phyloP scores from a whole-genome alignment of 1,139 yeast species.

The Candida neerlandica region DNA sequence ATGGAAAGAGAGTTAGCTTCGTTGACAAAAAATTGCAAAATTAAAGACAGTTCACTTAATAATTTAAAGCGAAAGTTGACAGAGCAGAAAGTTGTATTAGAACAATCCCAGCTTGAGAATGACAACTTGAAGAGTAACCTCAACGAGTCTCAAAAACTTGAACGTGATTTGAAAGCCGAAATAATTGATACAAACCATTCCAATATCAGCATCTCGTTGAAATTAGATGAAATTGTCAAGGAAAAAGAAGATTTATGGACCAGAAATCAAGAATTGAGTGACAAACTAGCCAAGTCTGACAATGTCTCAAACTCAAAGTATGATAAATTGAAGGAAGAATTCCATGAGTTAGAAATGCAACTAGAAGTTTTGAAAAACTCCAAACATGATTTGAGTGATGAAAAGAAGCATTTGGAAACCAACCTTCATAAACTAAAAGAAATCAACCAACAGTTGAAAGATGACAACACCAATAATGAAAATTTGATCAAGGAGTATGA shows the following conservation, averaged over 20 bases:
- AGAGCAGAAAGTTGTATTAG: conserved; percentile 13
- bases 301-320: not conserved
- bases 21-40: conserved; percentile 28
- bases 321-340: conserved; percentile 4
- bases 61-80: conserved; percentile 14
- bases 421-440: conserved; percentile 5
- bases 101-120: conserved; percentile 10
- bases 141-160: conserved; percentile 23
- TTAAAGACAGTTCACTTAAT: conserved; percentile 22
- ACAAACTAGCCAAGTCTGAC: not conserved
- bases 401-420: conserved; percentile 2
- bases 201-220: conserved; percentile 22
- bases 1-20: conserved; percentile 35
- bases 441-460: conserved; percentile 17
- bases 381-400: not conserved
- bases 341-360: not conserved
- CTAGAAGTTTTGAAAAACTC: no score
- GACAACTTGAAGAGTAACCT: conserved; percentile 20
- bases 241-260: conserved; percentile 18
- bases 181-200: conserved; percentile 20
- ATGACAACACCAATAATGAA: conserved; percentile 27
- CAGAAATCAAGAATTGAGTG: conserved; percentile 16
- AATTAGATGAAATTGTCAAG: conserved; percentile 14
- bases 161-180: conserved; percentile 8
- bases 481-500: conserved; percentile 19